phyloP scores from a whole-genome alignment of 2,329 filamentous ascomycete species.

The Aspergillus sp. region DNA sequence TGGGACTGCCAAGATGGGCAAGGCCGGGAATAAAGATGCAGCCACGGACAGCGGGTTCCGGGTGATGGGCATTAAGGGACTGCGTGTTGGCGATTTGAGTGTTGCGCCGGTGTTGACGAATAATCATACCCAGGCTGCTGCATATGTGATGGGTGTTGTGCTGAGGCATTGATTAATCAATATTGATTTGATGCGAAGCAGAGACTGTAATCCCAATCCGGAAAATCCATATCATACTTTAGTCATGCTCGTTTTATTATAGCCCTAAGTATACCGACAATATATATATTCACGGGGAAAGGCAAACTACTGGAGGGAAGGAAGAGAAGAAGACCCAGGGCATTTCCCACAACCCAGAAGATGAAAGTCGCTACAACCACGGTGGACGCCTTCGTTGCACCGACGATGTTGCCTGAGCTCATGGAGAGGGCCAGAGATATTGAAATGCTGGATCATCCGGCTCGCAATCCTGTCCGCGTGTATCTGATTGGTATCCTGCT shows the following conservation, averaged over 20 bases:
- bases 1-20: slow-evolving; percentile 52
- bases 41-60: slow-evolving; percentile 42
- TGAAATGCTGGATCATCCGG: slow-evolving; percentile 50
- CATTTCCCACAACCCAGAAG: slow-evolving; percentile 60
- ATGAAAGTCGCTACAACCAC: slow-evolving; percentile 63
- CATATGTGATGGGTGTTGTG: slow-evolving; percentile 47
- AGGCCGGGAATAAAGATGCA: slow-evolving; percentile 31
- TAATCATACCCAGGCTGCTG: slow-evolving; percentile 46
- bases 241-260: too few species aligned
- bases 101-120: slow-evolving; percentile 36
- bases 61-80: slow-evolving; percentile 29
- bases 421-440: slow-evolving; percentile 60
- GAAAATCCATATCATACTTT: slow-evolving; percentile 43
- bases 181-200: slow-evolving; percentile 27
- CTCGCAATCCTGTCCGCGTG: slow-evolving; percentile 47
- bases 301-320: slow-evolving; percentile 15
- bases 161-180: slow-evolving; percentile 43
- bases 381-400: slow-evolving; percentile 64
- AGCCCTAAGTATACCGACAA: too few species aligned
- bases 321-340: slow-evolving; percentile 59
- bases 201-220: slow-evolving; percentile 44
- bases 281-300: too few species aligned
- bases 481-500: slow-evolving; percentile 49
- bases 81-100: slow-evolving; percentile 40
- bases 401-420: slow-evolving; percentile 61